These are phyloP conservation scores for Heliocybe sulcata DNA, from an alignment of 1,284 basidiomycete genomes.

Conservation along the genomic window DNA sequence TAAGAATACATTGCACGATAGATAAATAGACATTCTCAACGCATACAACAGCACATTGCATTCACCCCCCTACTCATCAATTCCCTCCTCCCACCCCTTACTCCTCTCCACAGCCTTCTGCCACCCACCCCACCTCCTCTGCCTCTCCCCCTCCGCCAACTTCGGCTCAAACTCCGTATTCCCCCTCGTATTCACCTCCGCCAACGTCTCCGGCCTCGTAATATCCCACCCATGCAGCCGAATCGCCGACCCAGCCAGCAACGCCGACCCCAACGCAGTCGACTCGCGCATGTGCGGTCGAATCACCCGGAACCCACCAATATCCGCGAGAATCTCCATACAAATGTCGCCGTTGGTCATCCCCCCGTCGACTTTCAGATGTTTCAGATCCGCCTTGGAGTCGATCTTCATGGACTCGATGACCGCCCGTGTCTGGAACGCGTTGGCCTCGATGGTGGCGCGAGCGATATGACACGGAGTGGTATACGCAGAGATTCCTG, in stretches of 20 bases:
- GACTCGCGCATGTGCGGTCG: conserved; percentile 98
- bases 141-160: conserved; percentile 46
- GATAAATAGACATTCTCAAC: background rate
- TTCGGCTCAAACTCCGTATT: conserved; percentile 65
- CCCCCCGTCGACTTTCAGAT: conserved; percentile 90
- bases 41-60: too few species aligned
- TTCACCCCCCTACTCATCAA: conserved; percentile 26
- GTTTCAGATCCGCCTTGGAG: conserved; percentile 64
- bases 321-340: conserved; percentile 90
- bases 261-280: conserved; percentile 93
- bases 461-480: conserved; percentile 92
- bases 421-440: conserved; percentile 89
- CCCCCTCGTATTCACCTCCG: conserved; percentile 84
- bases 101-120: conserved; percentile 79
- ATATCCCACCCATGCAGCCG: conserved; percentile 94
- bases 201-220: conserved; percentile 77
- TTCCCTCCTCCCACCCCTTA: conserved; percentile 68
- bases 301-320: conserved; percentile 88
- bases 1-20: too few species aligned
- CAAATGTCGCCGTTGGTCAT: conserved; percentile 89
- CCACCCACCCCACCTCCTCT: conserved; percentile 72
- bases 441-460: conserved; percentile 88
- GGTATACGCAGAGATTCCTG: conserved; percentile 85
- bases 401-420: conserved; percentile 92
- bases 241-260: conserved; percentile 90